Conservation (phyloP, 202 grass and related monocot species). For the Hordeum pubiflorum region DNA sequence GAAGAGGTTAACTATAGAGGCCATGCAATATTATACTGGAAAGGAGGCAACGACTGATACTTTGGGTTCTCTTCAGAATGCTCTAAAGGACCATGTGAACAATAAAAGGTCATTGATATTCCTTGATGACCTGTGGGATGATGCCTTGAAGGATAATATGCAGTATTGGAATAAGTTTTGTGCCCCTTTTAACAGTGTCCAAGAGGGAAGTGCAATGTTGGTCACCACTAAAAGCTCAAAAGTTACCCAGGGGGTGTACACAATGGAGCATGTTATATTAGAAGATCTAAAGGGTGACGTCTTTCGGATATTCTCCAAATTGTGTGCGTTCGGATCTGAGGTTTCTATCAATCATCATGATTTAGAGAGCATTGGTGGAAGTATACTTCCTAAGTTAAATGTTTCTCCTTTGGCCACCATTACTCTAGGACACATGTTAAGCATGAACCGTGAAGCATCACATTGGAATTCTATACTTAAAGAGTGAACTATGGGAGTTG, state of each 20-base stretch:
- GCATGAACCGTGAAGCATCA: no score
- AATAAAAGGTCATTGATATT: neutral
- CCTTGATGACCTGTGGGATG: neutral
- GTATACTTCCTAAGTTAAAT: no score
- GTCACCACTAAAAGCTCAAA: neutral
- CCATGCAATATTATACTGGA: no score
- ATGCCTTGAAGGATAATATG: neutral
- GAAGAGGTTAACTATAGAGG: no score
- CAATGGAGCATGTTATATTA: neutral
- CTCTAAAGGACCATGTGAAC: no score
- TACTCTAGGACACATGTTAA: neutral
- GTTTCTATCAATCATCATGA: neutral
- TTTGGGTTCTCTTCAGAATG: no score
- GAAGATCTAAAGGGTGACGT: neutral
- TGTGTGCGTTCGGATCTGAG: no score
- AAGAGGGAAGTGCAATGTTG: neutral
- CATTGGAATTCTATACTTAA: no score
- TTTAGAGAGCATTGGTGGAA: neutral
- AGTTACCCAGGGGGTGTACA: neutral
- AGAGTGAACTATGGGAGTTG: no score
- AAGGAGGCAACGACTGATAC: no score
- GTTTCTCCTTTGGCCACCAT: slow-evolving; percentile 18
- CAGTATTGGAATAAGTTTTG: neutral
- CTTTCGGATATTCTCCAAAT: neutral
- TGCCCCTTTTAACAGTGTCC: neutral